Evolutionary conservation across 208 protist species (phyloP).

Genomic region (Trypanosoma congolense): DNA sequence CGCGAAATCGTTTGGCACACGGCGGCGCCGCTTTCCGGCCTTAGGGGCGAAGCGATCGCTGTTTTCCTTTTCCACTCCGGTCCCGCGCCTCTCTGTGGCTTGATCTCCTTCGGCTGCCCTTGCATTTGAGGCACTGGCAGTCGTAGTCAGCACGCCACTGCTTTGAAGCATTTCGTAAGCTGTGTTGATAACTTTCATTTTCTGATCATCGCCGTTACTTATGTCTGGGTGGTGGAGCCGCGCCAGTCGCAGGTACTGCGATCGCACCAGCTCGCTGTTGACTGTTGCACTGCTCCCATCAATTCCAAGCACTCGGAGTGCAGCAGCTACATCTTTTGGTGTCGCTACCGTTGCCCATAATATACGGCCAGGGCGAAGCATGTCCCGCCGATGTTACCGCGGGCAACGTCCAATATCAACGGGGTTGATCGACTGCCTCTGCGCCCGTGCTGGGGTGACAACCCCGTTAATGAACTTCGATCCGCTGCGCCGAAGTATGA

Average conservation of each 20-base stretch:
- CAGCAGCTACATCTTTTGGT: constrained; percentile 48
- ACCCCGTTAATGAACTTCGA: too few relatives aligned
- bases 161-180: constrained; percentile 85
- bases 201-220: constrained; percentile 75
- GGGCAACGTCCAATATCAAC: too few relatives aligned
- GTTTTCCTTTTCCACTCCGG: not conserved
- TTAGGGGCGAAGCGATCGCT: constrained; percentile 38
- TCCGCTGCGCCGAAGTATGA: too few relatives aligned
- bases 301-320: constrained; percentile 74
- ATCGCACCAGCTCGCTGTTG: constrained; percentile 44
- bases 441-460: too few relatives aligned
- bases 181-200: constrained; percentile 88
- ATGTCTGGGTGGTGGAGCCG: constrained; percentile 85
- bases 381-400: not conserved
- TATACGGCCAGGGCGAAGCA: constrained; percentile 13
- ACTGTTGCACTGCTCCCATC: constrained; percentile 21
- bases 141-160: constrained; percentile 40
- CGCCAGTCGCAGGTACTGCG: constrained; percentile 82
- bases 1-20: constrained; percentile 80
- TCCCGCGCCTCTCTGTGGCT: not conserved
- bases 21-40: constrained; percentile 41
- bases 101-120: not conserved
- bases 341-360: constrained; percentile 17
- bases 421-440: too few relatives aligned
- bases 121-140: not conserved